Percentiles rank a stretch among this genome's conserved stretches.
phyloP scores from a whole-genome alignment of 257 asterid species.

The Paraleonurus japonicus region DNA sequence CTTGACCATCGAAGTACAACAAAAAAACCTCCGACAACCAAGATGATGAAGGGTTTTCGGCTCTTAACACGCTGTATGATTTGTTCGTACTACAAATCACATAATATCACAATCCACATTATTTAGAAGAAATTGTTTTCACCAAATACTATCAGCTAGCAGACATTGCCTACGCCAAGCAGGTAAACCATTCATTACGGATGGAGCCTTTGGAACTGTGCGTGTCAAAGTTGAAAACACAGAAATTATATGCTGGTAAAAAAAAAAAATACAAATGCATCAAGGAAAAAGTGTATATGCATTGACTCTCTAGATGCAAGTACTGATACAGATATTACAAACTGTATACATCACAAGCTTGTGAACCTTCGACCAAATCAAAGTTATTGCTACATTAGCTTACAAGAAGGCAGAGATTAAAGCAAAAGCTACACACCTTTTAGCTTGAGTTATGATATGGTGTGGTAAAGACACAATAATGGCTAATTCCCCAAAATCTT shows the following conservation, averaged over 20 bases:
- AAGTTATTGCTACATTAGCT: background rate
- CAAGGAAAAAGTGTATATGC: background rate
- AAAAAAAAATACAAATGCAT: background rate
- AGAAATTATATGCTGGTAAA: too few species aligned
- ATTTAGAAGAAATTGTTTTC: background rate
- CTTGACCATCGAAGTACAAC: background rate
- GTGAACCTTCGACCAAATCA: background rate
- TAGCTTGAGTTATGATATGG: conserved; percentile 11
- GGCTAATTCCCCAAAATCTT: conserved; percentile 4
- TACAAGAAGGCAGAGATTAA: background rate
- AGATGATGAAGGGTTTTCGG: background rate
- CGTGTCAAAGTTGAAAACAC: too few species aligned
- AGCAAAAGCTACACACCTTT: background rate
- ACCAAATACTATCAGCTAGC: too few species aligned
- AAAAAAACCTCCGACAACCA: background rate
- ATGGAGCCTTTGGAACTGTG: too few species aligned
- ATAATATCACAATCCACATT: background rate
- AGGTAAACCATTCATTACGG: too few species aligned
- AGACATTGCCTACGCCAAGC: too few species aligned
- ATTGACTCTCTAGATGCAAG: background rate
- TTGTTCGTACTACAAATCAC: background rate
- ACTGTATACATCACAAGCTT: conserved; percentile 1
- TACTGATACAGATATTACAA: background rate
- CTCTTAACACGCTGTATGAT: background rate
- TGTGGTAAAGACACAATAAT: background rate